Evolutionary conservation across 1,139 yeast species (phyloP), one percentile per base, ranked within the genome.

Genomic region (Suhomyces bokatorum): DNA sequence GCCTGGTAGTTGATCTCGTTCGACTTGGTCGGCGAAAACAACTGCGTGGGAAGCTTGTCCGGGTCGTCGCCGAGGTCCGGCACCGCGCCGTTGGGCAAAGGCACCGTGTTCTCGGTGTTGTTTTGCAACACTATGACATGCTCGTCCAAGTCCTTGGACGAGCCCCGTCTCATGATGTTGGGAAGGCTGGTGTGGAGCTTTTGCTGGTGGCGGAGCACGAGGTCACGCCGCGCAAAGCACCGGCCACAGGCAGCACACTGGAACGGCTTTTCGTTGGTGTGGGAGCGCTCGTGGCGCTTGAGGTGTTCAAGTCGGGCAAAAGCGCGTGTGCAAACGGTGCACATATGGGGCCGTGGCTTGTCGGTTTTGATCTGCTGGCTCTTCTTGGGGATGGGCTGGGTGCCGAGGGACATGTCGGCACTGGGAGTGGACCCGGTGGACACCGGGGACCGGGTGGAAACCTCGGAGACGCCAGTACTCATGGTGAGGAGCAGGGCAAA

Each of bases 301-400:
- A 64, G 55, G 51, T 64, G 69, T 47, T 64, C 69, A 27, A 64
- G 51, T 16, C 69, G 56, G 20, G 69, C 69, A 54, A 64, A 64
- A 11, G 66, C 69, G 13, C 69, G 50, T 16, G 69, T 64, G 41
- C 69, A 64, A 32, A 64, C 57, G 38, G 58, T 56, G 52, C 56
- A 74, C 54, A 51, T 61, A 30, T 60, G 65, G 7, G 68, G 62
- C 42, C 72, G 60, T 35, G 67, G 69, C 34, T 64, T 64, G 59
- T 86, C 89, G 0, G 93, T 88, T 63, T 89, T 87, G 58, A 87
- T 85, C 52, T 84, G 78, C 43, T 88, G 84, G 9, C 95, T 85
- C 60, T 89, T 89, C 56, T 87, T 85, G 29, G 97, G 97, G 37
- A 89, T 88, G 12, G 95, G 96, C 62, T 83, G 85, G 30, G 72